Base-by-base conservation (phyloP, 345 rosid genomes). In the Zanthoxylum bungeanum region DNA sequence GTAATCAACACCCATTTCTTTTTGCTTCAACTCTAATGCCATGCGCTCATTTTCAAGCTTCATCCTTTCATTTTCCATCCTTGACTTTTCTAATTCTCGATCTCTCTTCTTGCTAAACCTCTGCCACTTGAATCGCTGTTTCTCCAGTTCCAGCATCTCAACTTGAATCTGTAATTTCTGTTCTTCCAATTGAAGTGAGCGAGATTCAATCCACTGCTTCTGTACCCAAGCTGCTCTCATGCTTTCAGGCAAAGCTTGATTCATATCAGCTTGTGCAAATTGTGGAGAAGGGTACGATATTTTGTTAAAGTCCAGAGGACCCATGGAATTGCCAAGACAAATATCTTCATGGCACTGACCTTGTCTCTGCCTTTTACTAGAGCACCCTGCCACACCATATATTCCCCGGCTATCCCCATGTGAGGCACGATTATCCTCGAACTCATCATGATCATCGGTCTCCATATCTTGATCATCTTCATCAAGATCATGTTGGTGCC, bases 61-160 rank as follows among this genome's bases (percentile, higher is more conserved):
- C 95, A 90, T 87, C 81, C 86, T 87, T 80, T 92, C 97, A 50
- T 94, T 94, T 80, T 90, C 95, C 87, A 87, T 78, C 65, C 84
- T 90, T 83, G 86, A 50, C 71, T 85, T 87, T 66, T 90, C 95
- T 24, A 92, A 78, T 76, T 92, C 97, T 9, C 78, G 78, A 68
- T 94, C 97, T 65, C 91, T 89, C 78, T 84, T 90, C 86, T 76
- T 81, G 74, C 97, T 87, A 73, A 89, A 84, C 77, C 88, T 89
- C 85, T 86, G 75, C 98, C 98, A 94, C 74, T 89, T 88, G 76
- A 90, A 87, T 56, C 83, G 76, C 57, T 92, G 93, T 69, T 88
- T 92, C 85, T 92, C 97, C 83, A 94, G 69, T 76, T 94, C 97
- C 81, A 94, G 59, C 87, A 85, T 74, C 61, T 90, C 95, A 57